Base-by-base conservation (phyloP, 1,284 basidiomycete genomes). In the Rhodotorula sp. region DNA sequence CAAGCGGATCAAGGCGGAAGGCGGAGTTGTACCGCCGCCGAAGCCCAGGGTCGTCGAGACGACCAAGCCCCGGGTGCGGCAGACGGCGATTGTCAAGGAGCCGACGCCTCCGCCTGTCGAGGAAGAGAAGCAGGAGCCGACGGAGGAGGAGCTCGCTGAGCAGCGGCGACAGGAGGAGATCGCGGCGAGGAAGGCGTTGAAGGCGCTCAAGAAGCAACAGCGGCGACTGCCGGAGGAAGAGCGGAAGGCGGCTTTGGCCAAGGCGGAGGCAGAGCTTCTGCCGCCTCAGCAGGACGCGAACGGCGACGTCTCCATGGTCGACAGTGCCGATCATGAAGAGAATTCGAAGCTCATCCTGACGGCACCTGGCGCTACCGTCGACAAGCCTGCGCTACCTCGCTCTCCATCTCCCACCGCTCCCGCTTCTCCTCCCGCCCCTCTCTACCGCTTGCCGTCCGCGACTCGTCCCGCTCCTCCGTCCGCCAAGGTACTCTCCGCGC, bases 381-480 rank as follows among this genome's bases (percentile, higher is more conserved):
- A 67, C 4, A 49, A 57, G 20, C 51, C 62, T 5, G 51, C 32
- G 8, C 62, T 62, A 6, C 17, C 56, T 10, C 52, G 47, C 3
- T 13, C 57, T 13, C 36, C 36, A 1, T 30, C 59, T n/a, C 64
- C 69, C 1, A 56, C 67, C 13, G n/a, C 56, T 10, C 52, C 51
- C 1, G 19, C 57, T 13, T 46, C 36, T 1, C 36, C 59, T n/a
- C 64, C 69, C 1, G 54, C 62, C 3, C 56, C 73, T 2, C 68
- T 71, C 27, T 62, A 71, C 32, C 66, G 73, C 27, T 93, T 94
- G 78, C 90, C 92, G 4, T 81, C 87, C 9, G 90, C 91, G 9
- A 82, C 83, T 8, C 82, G 85, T 44, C 90, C 90, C 0, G 83
- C 88, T 70, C 86, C 88, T 1, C 90, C 91, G 1, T 88, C 88